These are phyloP conservation scores for Fusarium sp. DNA, from an alignment of 2,329 filamentous ascomycete species.

Conservation along the genomic window DNA sequence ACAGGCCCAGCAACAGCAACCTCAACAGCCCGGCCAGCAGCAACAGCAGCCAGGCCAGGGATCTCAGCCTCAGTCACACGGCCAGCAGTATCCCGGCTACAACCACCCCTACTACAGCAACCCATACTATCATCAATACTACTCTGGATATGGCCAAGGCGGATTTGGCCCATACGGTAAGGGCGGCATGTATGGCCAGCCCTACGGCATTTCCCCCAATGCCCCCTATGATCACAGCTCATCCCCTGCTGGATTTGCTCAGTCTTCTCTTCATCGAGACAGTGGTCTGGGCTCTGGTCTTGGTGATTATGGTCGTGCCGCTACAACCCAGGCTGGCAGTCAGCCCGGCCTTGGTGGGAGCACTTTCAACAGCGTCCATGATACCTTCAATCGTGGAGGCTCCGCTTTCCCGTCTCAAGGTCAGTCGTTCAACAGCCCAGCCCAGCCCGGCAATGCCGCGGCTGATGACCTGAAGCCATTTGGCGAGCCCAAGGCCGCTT, in stretches of 20 bases:
- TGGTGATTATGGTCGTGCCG: constrained; percentile 64
- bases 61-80: constrained; percentile 57
- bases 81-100: constrained; percentile 62
- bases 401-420: constrained; percentile 65
- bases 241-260: constrained; percentile 64
- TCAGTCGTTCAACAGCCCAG: constrained; percentile 63
- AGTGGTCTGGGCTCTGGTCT: constrained; percentile 61
- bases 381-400: constrained; percentile 63
- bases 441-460: constrained; percentile 56
- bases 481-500: constrained; percentile 63
- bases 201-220: constrained; percentile 66
- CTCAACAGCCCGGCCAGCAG: constrained; percentile 59
- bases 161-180: constrained; percentile 66
- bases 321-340: constrained; percentile 59
- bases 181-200: constrained; percentile 64
- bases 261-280: constrained; percentile 64
- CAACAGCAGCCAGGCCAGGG: constrained; percentile 52
- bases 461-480: constrained; percentile 68
- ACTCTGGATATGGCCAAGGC: constrained; percentile 64
- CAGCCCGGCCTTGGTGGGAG: constrained; percentile 61
- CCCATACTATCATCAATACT: constrained; percentile 72
- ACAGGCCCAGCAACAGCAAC: constrained; percentile 60
- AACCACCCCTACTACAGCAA: constrained; percentile 69
- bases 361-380: constrained; percentile 64
- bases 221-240: constrained; percentile 66